Evolutionary conservation across 1,139 yeast species (phyloP).

Genomic region (Candida labiduridarum): DNA sequence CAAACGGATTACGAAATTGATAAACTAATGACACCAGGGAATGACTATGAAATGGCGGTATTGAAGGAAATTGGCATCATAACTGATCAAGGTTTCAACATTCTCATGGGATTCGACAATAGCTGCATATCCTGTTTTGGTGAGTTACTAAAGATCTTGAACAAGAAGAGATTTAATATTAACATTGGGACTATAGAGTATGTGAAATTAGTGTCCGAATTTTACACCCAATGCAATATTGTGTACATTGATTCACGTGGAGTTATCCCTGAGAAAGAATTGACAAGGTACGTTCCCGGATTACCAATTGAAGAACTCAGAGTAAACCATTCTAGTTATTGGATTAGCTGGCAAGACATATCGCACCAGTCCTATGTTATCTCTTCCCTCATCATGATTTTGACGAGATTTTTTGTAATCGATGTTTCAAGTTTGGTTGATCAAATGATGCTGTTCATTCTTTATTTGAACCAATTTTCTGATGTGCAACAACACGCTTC

Average conservation of each 20-base stretch:
- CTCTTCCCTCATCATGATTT: slow-evolving; percentile 27
- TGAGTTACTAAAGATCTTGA: slow-evolving; percentile 51
- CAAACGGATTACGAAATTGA: slow-evolving; percentile 50
- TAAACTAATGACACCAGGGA: slow-evolving; percentile 44
- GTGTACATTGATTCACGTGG: slow-evolving; percentile 14
- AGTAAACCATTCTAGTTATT: slow-evolving; percentile 9
- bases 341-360: slow-evolving; percentile 37
- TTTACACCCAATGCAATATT: slow-evolving; percentile 19
- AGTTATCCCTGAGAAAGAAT: slow-evolving; percentile 12
- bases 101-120: slow-evolving; percentile 56
- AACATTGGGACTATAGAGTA: slow-evolving; percentile 17
- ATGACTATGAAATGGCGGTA: slow-evolving; percentile 37
- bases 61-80: slow-evolving; percentile 34
- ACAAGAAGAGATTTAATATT: slow-evolving; percentile 29
- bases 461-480: slow-evolving; percentile 21
- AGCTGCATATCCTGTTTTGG: slow-evolving; percentile 46
- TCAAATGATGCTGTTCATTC: slow-evolving; percentile 24
- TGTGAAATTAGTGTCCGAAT: slow-evolving; percentile 26
- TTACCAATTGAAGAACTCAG: slow-evolving; percentile 17
- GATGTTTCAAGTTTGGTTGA: slow-evolving; percentile 31
- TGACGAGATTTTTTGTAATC: slow-evolving; percentile 27
- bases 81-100: slow-evolving; percentile 51
- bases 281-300: slow-evolving; percentile 13
- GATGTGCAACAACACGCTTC: slow-evolving; percentile 25
- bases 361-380: slow-evolving; percentile 33